Conservation (phyloP, 2,329 filamentous ascomycete genomes). For the Clonostachys solani region DNA sequence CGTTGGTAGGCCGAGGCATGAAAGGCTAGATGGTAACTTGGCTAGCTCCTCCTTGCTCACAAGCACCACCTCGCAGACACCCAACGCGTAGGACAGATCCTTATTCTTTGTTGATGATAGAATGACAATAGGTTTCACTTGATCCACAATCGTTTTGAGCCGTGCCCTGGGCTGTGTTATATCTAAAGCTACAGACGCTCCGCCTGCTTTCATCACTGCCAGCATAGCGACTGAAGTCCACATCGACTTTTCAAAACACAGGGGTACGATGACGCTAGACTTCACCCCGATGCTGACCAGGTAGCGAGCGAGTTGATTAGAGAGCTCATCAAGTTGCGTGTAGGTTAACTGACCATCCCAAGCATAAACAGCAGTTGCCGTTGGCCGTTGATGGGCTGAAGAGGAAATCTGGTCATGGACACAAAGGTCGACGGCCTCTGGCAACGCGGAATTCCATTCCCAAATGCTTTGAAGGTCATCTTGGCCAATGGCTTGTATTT, state of each 20-base stretch:
- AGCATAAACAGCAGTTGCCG: conserved; percentile 29
- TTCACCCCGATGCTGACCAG: conserved; percentile 9
- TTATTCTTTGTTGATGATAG: too few relatives aligned
- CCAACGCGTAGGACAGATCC: too few relatives aligned
- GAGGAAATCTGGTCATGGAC: neutral
- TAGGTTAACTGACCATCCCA: conserved; percentile 30
- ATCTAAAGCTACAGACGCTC: neutral
- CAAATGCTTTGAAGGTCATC: neutral
- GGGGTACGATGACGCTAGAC: conserved; percentile 15
- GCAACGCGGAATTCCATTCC: neutral
- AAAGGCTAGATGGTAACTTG: too few relatives aligned
- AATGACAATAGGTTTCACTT: neutral
- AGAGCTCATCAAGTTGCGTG: conserved; percentile 11
- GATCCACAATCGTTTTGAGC: neutral
- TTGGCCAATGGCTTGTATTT: conserved; percentile 7
- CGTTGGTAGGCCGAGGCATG: neutral
- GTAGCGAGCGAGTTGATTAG: conserved; percentile 6
- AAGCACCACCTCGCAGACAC: too few relatives aligned
- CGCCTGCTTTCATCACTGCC: conserved; percentile 9
- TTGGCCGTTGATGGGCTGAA: conserved; percentile 9
- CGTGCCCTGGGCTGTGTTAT: neutral
- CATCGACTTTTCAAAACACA: conserved; percentile 28
- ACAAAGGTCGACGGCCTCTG: neutral
- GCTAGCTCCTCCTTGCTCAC: too few relatives aligned
- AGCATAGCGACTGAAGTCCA: conserved; percentile 24